These are phyloP conservation scores for Zizania palustris DNA, from an alignment of 202 grass and related monocot genomes.

Conservation along the genomic window DNA sequence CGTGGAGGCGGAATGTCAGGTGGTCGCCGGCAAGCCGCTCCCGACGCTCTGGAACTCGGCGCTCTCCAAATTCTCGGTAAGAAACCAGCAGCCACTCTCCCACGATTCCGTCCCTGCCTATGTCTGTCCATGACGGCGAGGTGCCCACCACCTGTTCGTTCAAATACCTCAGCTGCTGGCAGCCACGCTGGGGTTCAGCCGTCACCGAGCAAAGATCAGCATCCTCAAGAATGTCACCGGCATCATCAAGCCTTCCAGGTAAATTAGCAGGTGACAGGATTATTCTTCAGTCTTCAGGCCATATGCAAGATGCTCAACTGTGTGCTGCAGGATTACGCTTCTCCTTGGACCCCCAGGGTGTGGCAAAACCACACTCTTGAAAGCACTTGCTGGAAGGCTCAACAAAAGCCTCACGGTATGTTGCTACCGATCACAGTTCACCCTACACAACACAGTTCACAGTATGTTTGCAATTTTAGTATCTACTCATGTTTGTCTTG, in stretches of 20 bases:
- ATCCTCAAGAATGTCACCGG: slow-evolving; percentile 64
- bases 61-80: slow-evolving; percentile 33
- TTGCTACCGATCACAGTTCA: not conserved
- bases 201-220: slow-evolving; percentile 45
- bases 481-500: not conserved
- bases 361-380: slow-evolving; percentile 37
- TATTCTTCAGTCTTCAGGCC: not conserved
- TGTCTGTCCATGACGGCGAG: not conserved
- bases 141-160: not conserved
- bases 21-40: slow-evolving; percentile 52
- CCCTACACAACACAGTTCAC: not conserved
- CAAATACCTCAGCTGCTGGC: slow-evolving; percentile 3
- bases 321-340: not conserved
- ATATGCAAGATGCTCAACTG: not conserved
- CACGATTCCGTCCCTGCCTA: not conserved
- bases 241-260: slow-evolving; percentile 61
- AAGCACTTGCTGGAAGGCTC: slow-evolving; percentile 19
- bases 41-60: slow-evolving; percentile 63
- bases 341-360: slow-evolving; percentile 33
- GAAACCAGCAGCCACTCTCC: not conserved
- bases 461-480: not conserved
- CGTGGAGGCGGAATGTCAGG: slow-evolving; percentile 44
- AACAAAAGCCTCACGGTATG: not conserved
- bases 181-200: slow-evolving; percentile 41
- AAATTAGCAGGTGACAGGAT: not conserved